Evolutionary conservation across 768 basidiomycete species (phyloP).

Genomic region (Pulveroboletus sp.): DNA sequence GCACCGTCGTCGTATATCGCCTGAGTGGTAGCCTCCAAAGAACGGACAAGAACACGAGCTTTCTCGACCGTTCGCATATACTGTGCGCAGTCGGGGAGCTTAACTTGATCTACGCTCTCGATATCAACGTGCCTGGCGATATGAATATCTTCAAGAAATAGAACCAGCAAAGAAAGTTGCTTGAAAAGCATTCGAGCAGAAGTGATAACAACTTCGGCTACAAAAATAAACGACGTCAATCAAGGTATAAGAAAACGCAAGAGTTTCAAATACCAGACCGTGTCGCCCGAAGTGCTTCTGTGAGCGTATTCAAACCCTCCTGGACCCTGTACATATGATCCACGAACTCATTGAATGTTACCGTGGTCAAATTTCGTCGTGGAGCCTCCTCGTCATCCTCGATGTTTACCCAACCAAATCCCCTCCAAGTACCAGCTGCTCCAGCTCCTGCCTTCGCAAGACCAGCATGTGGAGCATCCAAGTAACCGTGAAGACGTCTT

Average conservation of each 20-base stretch:
- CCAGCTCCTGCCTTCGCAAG: conserved; percentile 46
- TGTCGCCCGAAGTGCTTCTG: conserved; percentile 16
- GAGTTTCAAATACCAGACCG: conserved; percentile 15
- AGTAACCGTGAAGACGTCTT: conserved; percentile 35
- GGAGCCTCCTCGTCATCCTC: conserved; percentile 32
- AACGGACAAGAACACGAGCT: conserved; percentile 44
- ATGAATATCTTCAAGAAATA: conserved; percentile 44
- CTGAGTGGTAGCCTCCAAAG: conserved; percentile 45
- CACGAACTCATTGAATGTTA: conserved; percentile 34
- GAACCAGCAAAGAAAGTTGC: conserved; percentile 39
- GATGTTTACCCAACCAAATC: conserved; percentile 45
- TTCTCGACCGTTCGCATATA: conserved; percentile 41
- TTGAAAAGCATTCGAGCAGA: conserved; percentile 33
- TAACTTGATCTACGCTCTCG: conserved; percentile 34
- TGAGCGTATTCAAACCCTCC: conserved; percentile 22
- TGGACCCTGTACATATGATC: conserved; percentile 24
- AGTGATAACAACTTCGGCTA: conserved; percentile 21
- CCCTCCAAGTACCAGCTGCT: conserved; percentile 48
- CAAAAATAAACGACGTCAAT: conserved; percentile 1
- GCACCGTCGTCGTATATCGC: conserved; percentile 48
- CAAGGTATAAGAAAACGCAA: neutral
- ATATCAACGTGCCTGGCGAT: conserved; percentile 50
- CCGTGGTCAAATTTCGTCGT: conserved; percentile 22
- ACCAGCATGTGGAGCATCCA: conserved; percentile 35
- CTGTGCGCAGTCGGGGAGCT: conserved; percentile 31